Evolutionary conservation across 2,329 filamentous ascomycete species (phyloP), one percentile per base, ranked within the genome.

Genomic region (Microdochium nivale): DNA sequence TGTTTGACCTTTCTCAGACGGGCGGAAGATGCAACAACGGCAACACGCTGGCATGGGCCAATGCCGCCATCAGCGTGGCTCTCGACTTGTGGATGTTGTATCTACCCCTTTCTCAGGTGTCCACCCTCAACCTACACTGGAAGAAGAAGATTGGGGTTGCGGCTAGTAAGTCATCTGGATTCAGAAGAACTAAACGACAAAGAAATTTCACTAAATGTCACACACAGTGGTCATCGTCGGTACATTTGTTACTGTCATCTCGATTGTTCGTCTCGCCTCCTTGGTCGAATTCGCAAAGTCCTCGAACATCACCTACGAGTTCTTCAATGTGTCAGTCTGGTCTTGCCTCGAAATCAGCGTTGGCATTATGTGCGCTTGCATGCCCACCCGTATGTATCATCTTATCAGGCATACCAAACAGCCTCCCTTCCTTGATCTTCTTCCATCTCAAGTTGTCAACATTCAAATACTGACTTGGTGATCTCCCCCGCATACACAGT

Each of bases 111-210:
- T 67, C 68, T 9, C 69, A 74, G 52, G 56, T 79, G 5, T 53
- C 63, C 25, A 49, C 59, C 2, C 63, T 77, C 23, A 65, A 70
- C 4, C 56, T 77, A 43, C 67, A 70, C 52, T 71, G 67, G 62
- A 73, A 71, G 63, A 76, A 76, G 62, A 78, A 76, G 63, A 19
- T 72, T 5, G 67, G 71, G 50, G 68, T 75, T 2, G 58, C 40
- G 3, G 40, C 40, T 16, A 44, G 40, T 44, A 23, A 23, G 40
- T 44, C 19, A 19, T 13, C 21, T 19, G 9, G 8, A 11, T 7
- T 19, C 23, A 13, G 3, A 7, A 19, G 14, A 44, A 16, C 8
- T 19, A 21, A 21, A 19, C 16, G 19, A 16, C 16, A 23, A 24
- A 23, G n/a, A 19, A 9, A 19, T 19, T 21, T 13, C 3, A 3